These are phyloP conservation scores for Aureobasidium sp. DNA, from an alignment of 2,329 filamentous ascomycete genomes.

Conservation along the genomic window DNA sequence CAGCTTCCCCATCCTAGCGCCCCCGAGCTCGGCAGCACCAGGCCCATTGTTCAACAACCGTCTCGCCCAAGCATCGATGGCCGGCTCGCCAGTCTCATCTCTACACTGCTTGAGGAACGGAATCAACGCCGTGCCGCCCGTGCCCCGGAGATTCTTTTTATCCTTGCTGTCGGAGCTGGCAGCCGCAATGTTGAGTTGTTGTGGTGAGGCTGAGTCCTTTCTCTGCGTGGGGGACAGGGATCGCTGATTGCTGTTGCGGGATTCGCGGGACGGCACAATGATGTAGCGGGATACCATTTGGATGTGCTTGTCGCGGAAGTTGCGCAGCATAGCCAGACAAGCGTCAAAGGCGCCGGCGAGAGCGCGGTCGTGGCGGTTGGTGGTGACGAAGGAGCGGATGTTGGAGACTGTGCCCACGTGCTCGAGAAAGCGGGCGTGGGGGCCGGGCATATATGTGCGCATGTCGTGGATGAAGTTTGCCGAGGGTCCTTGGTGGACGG, in stretches of 20 bases:
- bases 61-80: conserved; percentile 61
- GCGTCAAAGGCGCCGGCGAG: conserved; percentile 82
- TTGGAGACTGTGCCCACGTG: conserved; percentile 76
- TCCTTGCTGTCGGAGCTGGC: conserved; percentile 37
- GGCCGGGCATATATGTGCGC: conserved; percentile 93
- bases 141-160: conserved; percentile 67
- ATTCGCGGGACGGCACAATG: conserved; percentile 76
- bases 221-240: conserved; percentile 10
- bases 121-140: conserved; percentile 87
- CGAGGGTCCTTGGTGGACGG: conserved; percentile 40
- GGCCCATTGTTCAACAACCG: conserved; percentile 46
- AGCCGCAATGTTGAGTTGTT: conserved; percentile 55
- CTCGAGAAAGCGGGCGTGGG: conserved; percentile 80
- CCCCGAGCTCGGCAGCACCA: conserved; percentile 39
- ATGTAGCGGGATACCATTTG: conserved; percentile 95
- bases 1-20: conserved; percentile 44
- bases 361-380: conserved; percentile 52
- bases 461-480: conserved; percentile 97
- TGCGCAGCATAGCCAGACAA: conserved; percentile 70
- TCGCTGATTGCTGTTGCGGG: conserved; percentile 35
- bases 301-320: conserved; percentile 88
- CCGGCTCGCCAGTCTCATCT: conserved; percentile 91
- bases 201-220: conserved; percentile 5
- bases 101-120: conserved; percentile 94
- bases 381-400: conserved; percentile 74